Evolutionary conservation across 352 stramenopile species (phyloP), one percentile per base, ranked within the genome.

Genomic region (Thraustotheca clavata): DNA sequence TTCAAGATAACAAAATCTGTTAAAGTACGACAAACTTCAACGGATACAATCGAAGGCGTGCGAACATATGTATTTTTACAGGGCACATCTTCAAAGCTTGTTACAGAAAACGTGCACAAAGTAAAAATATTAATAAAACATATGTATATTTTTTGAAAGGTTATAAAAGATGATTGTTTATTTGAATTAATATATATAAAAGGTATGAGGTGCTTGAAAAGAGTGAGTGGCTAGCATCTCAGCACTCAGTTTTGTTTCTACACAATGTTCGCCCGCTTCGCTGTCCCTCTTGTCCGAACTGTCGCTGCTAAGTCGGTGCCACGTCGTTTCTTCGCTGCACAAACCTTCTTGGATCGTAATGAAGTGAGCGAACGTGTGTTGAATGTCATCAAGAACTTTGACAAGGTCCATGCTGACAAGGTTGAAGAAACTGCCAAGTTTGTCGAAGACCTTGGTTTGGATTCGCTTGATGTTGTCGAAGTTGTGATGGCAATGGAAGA

Each of bases 401-500:
- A 99, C 72, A 99, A 99, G 88, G 96, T 99, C 35, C 91, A 99
- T 69, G 73, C 76, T 35, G 79, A 88, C 67, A 98, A 98, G 80
- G 86, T 96, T 48, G 85, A 83, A 62, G 80, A 92, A 60, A 79
- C 63, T 39, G 92, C 96, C 71, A 95, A 93, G 73, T 99, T 99
- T 80, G 94, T 98, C 57, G 96, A 97, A 55, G 94, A 99, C 81
- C 86, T 99, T 48, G 96, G 96, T 48, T 86, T 99, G 49, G 97
- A 99, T 80, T 99, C 96, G 62, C 88, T 99, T 59, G 97, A 99
- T 81, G 83, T 91, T 46, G 86, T 95, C 18, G 85, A 95, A 73
- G 83, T 97, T 66, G 94, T 99, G 52, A 99, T 99, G 97, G 96
- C 97, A 41, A 98, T 99, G 76, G 97, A 99, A 79, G 97, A 99